Conservation (phyloP, 2,329 filamentous ascomycete genomes). For the Curvularia sp. region DNA sequence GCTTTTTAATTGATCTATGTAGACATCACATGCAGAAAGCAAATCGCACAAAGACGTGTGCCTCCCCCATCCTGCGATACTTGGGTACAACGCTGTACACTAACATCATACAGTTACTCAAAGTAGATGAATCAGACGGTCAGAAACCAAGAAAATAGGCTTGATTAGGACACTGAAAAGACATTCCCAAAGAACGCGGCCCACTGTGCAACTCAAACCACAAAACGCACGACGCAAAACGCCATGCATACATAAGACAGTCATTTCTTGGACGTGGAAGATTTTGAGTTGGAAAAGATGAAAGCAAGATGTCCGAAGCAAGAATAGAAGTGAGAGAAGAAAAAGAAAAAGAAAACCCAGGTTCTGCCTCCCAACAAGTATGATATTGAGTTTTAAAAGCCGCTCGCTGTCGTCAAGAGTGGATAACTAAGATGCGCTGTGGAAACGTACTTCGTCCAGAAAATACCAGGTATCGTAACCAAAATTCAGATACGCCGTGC, state of each 20-base stretch:
- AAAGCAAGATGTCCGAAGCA: neutral
- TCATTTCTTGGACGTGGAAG: constrained; percentile 11
- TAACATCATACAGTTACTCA: constrained; percentile 5
- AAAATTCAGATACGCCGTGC: constrained; percentile 16
- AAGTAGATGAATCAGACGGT: neutral
- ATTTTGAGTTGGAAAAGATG: neutral
- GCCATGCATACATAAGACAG: constrained; percentile 17
- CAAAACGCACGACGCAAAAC: constrained; percentile 17
- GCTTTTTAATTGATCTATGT: neutral
- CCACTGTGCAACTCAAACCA: neutral
- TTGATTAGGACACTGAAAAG: constrained; percentile 14
- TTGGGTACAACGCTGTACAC: constrained; percentile 2
- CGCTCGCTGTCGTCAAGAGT: constrained; percentile 13
- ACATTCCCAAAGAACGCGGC: neutral
- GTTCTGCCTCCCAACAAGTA: constrained; percentile 3
- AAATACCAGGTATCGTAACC: constrained; percentile 17
- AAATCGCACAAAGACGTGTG: neutral
- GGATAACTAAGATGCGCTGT: constrained; percentile 12
- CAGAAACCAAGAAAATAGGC: constrained; percentile 3
- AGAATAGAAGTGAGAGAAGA: neutral
- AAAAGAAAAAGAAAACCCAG: constrained; percentile 1
- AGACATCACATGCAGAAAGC: neutral
- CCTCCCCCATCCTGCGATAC: neutral
- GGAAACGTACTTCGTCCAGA: constrained; percentile 10
- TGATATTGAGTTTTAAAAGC: constrained; percentile 15